Evolutionary conservation across 768 basidiomycete genomes (phyloP), one percentile per base, ranked within the genome.

Genomic region (Cubamyces lactineus): DNA sequence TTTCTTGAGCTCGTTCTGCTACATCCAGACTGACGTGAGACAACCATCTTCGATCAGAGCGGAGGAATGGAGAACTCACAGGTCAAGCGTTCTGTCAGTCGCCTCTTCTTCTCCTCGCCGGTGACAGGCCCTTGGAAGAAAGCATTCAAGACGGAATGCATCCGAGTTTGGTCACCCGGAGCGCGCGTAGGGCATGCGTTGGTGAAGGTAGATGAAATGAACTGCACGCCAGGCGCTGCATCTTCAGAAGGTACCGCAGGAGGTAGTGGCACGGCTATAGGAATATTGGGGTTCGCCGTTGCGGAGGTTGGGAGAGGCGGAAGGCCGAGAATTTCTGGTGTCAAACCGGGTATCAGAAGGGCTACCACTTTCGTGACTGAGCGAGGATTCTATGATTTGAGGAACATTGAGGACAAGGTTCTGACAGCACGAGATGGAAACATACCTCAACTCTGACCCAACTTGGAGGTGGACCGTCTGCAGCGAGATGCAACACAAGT

Each of bases 151-250:
- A 94, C 88, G 26, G 90, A 92, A 69, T 94, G 90, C 87, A 98
- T 89, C 45, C 87, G 81, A 39, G 82, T 87, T 55, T 82, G 81
- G 66, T 98, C 96, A 0, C 96, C 97, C 0, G 95, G 96, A 0
- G 96, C 95, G 19, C 89, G 86, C 0, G 95, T 96, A 0, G 96
- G 96, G 65, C 91, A 93, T 15, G 93, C 94, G 76, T 97, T 93
- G 59, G 91, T 92, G 77, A 98, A 99, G 5, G 83, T 92, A 38
- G 78, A 88, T 42, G 84, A 84, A 62, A 86, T 88, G 76, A 84
- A 98, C 2, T 85, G 86, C 23, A 87, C 76, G 24, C 73, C 71
- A 1, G 55, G 48, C 1, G 69, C 57, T 4, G 53, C 67, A 4
- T 63, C 70, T 34, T 69, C 66, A 13, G 75, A 13, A 1, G 51